These are phyloP conservation scores for Populus hybrid DNA, from an alignment of 441 rosid species.

Conservation along the genomic window DNA sequence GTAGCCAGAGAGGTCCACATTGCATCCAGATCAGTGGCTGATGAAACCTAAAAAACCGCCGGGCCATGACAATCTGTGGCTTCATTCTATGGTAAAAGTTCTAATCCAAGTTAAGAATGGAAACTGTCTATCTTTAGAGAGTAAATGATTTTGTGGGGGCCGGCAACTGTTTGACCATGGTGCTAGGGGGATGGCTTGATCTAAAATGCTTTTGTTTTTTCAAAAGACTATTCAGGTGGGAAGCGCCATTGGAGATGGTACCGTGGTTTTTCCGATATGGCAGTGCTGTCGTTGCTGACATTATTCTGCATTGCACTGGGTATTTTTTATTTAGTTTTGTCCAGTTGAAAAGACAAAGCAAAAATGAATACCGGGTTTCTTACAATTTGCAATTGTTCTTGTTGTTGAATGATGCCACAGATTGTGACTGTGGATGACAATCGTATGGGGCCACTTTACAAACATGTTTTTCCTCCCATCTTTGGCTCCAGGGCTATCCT, in stretches of 20 bases:
- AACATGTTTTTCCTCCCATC: conserved; percentile 67
- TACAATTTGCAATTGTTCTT: not conserved
- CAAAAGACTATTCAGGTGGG: conserved; percentile 46
- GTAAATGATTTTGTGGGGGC: no score
- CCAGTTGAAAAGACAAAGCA: no score
- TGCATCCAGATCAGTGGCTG: conserved; percentile 47
- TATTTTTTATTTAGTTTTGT: conserved; percentile 6
- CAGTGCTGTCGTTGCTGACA: conserved; percentile 44
- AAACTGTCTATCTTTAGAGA: no score
- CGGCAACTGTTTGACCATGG: conserved; percentile 1
- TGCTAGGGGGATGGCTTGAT: conserved; percentile 5
- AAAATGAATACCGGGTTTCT: no score
- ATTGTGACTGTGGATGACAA: conserved; percentile 59
- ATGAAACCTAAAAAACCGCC: conserved; percentile 38
- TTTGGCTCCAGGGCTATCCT: conserved; percentile 66
- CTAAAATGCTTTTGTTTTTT: conserved; percentile 17
- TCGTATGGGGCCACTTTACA: conserved; percentile 67
- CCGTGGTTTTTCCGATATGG: conserved; percentile 53
- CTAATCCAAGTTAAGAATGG: not conserved
- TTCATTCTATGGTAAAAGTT: conserved; percentile 70
- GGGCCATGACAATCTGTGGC: conserved; percentile 55
- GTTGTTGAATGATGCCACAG: no score
- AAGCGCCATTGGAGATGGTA: conserved; percentile 45
- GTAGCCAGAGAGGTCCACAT: conserved; percentile 84
- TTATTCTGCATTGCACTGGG: conserved; percentile 77